Evolutionary conservation across 2,329 filamentous ascomycete species (phyloP).

Genomic region (Madurella mycetomatis): DNA sequence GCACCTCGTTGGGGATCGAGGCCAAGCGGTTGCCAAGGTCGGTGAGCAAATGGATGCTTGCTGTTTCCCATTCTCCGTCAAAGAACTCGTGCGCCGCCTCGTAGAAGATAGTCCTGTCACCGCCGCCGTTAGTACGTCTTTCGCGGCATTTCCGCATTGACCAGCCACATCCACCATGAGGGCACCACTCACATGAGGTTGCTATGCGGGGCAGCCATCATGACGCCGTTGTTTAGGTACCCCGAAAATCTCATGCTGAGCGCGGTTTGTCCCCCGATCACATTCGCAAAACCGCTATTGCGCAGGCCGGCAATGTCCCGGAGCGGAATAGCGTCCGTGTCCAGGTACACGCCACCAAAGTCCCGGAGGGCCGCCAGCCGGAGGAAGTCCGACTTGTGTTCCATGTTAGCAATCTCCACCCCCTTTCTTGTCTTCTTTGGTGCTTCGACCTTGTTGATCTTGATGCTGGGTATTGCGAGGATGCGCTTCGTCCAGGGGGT

Average conservation of each 20-base stretch:
- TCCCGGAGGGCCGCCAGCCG: slow-evolving; percentile 10
- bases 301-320: slow-evolving; percentile 16
- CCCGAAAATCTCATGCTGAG: background rate
- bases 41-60: slow-evolving; percentile 28
- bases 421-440: background rate
- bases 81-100: slow-evolving; percentile 23
- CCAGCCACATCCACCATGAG: background rate
- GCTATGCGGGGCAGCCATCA: background rate
- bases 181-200: background rate
- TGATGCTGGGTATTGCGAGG: slow-evolving; percentile 22
- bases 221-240: slow-evolving; percentile 15
- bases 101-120: background rate
- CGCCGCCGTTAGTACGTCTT: background rate
- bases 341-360: slow-evolving; percentile 20
- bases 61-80: slow-evolving; percentile 28
- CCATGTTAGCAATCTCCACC: background rate
- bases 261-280: slow-evolving; percentile 8
- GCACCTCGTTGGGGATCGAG: slow-evolving; percentile 5
- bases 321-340: slow-evolving; percentile 20
- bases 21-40: slow-evolving; percentile 39
- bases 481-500: slow-evolving; percentile 27
- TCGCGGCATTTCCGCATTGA: background rate
- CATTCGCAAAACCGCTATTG: slow-evolving; percentile 12
- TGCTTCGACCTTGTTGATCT: slow-evolving; percentile 12
- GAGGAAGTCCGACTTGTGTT: slow-evolving; percentile 20